Base-by-base conservation (phyloP, 345 rosid species). In the Raphanus sativus region DNA sequence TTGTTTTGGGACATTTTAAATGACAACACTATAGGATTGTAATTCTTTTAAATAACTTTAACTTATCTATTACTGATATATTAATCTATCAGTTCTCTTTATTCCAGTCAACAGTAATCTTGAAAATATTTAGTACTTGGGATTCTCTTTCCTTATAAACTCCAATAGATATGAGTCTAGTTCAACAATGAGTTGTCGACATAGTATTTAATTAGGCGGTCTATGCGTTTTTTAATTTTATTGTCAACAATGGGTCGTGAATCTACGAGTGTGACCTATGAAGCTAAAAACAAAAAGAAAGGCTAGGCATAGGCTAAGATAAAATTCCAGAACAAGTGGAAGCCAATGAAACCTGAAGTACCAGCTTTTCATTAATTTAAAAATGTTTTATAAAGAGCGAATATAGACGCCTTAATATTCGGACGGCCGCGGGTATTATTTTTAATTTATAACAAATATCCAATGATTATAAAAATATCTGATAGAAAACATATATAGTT, bases 281-380 rank as follows among this genome's bases (percentile, higher is more conserved):
- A 55, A 70, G 40, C 17, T 38, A 70, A 17, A 8, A 28, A 71
- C 30, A 70, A 56, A 21, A 11, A 58, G 33, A n/a, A 54, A 77
- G 66, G 28, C 25, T 42, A 71, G 76, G 67, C 67, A 58, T 65
- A 71, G 67, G 76, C 54, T 65, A 77, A 67, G 76, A 77, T 77
- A 45, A 65, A 59, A 77, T 71, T 71, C 77, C 67, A 77, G 42
- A 71, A 77, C 81, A 71, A 77, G 72, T 71, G 81, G 81, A 65
- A 29, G 67, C 81, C 77, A 77, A 77, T 77, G 68, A 77, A 71
- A 71, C 76, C 25, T 56, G 62, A 65, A 71, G 4, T 48, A 45
- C 16, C 62, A 71, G 45, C 68, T 77, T 77, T 77, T 33, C 24
- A 16, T 58, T 65, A 42, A 30, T 30, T 40, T 42, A 1, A 6